Evolutionary conservation across 1,139 yeast genomes (phyloP).

Genomic region (Hansenula sp.): DNA sequence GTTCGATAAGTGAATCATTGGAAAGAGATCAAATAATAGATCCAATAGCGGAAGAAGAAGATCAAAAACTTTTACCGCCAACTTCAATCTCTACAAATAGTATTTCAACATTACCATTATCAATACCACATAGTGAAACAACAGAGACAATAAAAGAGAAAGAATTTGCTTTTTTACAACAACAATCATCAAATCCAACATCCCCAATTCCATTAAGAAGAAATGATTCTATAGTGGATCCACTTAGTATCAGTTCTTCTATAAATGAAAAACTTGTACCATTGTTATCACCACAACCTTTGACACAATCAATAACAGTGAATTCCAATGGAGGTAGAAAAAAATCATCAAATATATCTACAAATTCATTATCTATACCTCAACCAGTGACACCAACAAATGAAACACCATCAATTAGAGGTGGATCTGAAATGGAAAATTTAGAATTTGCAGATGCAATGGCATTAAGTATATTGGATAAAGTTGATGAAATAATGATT

Average conservation of each 20-base stretch:
- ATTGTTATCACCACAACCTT: not conserved
- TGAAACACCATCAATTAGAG: not conserved
- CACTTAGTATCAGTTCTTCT: slow-evolving; percentile 5
- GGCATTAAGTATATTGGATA: slow-evolving; percentile 25
- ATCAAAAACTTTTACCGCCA: not conserved
- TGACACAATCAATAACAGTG: not conserved
- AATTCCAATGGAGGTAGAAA: not conserved
- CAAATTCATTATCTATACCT: slow-evolving; percentile 14
- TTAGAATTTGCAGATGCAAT: slow-evolving; percentile 26
- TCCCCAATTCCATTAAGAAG: slow-evolving; percentile 12
- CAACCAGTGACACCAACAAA: slow-evolving; percentile 8
- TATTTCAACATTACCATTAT: not conserved
- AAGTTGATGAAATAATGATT: slow-evolving; percentile 17
- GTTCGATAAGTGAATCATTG: not conserved
- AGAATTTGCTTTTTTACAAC: slow-evolving; percentile 1
- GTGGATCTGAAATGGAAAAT: not conserved
- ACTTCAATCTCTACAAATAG: not conserved
- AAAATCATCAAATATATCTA: not conserved
- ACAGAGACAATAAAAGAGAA: not conserved
- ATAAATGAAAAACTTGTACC: not conserved
- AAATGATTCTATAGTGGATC: slow-evolving; percentile 10
- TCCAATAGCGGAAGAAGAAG: too few species aligned
- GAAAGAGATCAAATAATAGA: too few species aligned
- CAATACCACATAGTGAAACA: not conserved
- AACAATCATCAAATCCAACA: slow-evolving; percentile 2